These are phyloP conservation scores for Pyrenopolyporus hunteri DNA, from an alignment of 495 filamentous ascomycete genomes.

Conservation along the genomic window DNA sequence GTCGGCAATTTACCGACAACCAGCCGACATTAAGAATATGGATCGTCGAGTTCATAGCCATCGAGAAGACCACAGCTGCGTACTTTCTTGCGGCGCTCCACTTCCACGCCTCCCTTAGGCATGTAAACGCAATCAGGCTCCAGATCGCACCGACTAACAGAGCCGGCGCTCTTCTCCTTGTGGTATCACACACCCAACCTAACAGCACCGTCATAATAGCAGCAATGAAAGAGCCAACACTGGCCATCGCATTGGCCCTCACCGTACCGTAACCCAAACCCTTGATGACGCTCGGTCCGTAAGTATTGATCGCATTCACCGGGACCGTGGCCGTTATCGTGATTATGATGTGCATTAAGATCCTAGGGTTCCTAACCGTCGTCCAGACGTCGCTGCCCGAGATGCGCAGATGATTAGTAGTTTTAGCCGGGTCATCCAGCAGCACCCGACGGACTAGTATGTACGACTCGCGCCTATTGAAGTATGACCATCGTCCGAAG, in stretches of 20 bases:
- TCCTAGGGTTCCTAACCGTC: constrained; percentile 48
- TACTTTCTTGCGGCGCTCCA: constrained; percentile 39
- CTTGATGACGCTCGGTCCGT: constrained; percentile 49
- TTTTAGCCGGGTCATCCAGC: constrained; percentile 46
- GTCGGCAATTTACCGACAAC: constrained; percentile 54
- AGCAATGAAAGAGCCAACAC: constrained; percentile 52
- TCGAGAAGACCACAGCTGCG: constrained; percentile 59
- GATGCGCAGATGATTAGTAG: constrained; percentile 49
- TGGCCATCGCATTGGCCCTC: constrained; percentile 57
- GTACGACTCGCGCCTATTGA: constrained; percentile 45
- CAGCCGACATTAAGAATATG: constrained; percentile 54
- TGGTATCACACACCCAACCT: constrained; percentile 49
- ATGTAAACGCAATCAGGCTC: constrained; percentile 54
- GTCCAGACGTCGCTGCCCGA: constrained; percentile 49
- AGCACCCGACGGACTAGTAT: constrained; percentile 46
- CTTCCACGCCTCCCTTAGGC: constrained; percentile 50
- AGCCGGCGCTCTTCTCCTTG: constrained; percentile 46
- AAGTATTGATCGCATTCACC: constrained; percentile 52
- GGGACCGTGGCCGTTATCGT: constrained; percentile 49
- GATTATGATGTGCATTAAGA: constrained; percentile 52
- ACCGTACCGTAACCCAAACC: constrained; percentile 57
- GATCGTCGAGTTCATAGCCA: constrained; percentile 57
- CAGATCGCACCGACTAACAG: constrained; percentile 51
- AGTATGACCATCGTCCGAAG: constrained; percentile 48
- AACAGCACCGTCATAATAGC: constrained; percentile 53